A percentile compares a stretch with the other conserved stretches of the same genome.
Conservation (phyloP, 2,329 filamentous ascomycete genomes). For the Cercospora sojina region DNA sequence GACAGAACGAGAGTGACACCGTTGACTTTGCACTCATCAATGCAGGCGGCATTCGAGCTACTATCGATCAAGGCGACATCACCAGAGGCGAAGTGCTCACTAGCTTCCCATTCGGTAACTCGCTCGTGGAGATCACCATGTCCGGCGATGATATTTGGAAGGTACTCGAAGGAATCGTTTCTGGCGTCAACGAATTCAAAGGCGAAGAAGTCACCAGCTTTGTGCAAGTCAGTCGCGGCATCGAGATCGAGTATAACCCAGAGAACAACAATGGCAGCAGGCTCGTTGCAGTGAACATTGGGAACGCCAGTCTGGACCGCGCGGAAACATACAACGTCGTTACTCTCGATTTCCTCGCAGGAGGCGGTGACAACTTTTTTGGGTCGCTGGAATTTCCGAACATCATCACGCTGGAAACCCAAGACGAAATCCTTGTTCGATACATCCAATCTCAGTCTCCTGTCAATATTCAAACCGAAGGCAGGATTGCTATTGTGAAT, state of each 20-base stretch:
- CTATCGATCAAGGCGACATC: constrained; percentile 60
- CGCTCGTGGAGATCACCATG: constrained; percentile 58
- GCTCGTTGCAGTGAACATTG: constrained; percentile 56
- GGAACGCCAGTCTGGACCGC: constrained; percentile 50
- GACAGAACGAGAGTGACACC: constrained; percentile 49
- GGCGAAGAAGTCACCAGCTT: constrained; percentile 55
- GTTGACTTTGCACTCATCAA: constrained; percentile 63
- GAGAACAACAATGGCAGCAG: constrained; percentile 50
- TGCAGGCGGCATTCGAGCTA: constrained; percentile 62
- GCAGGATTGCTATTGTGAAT: constrained; percentile 44
- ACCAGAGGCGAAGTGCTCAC: constrained; percentile 64
- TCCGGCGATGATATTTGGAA: constrained; percentile 57
- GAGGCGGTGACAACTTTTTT: constrained; percentile 62
- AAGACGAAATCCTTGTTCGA: constrained; percentile 54
- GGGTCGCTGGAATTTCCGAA: constrained; percentile 36
- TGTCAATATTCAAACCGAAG: constrained; percentile 52
- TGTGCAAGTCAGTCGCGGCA: constrained; percentile 60
- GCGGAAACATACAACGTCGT: constrained; percentile 56
- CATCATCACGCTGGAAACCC: constrained; percentile 52
- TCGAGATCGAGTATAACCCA: constrained; percentile 60
- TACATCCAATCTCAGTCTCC: constrained; percentile 54
- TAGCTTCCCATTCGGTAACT: constrained; percentile 65
- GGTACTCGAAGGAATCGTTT: constrained; percentile 60
- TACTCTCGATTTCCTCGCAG: constrained; percentile 63
- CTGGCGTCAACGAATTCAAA: constrained; percentile 56